These are phyloP conservation scores for Fraxinus excelsior DNA, from an alignment of 257 asterid genomes.

Conservation along the genomic window DNA sequence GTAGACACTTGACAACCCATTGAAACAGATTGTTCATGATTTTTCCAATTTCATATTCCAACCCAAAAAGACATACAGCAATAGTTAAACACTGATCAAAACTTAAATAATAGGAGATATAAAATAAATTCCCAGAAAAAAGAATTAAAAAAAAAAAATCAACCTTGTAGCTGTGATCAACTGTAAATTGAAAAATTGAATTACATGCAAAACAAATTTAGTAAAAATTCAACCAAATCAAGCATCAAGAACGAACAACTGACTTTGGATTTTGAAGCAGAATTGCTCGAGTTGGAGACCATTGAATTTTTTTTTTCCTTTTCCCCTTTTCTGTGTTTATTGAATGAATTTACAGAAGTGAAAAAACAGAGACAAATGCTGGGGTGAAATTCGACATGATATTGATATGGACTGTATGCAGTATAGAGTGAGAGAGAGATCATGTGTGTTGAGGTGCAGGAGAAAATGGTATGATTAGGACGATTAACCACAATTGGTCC, in stretches of 20 bases:
- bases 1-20: too few species aligned
- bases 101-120: neutral
- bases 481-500: neutral
- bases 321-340: neutral
- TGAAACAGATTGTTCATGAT: neutral
- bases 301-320: conserved; percentile 23
- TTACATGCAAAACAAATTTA: conserved; percentile 4
- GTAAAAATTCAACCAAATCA: conserved; percentile 14
- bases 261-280: conserved; percentile 38
- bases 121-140: neutral
- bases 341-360: neutral
- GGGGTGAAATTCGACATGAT: conserved; percentile 22
- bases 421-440: neutral
- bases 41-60: neutral
- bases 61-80: neutral
- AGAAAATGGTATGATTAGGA: neutral
- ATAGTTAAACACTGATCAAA: neutral
- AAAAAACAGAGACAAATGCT: conserved; percentile 26
- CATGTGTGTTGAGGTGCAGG: neutral
- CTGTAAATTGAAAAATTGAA: neutral
- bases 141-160: conserved; percentile 30
- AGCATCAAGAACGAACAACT: conserved; percentile 5
- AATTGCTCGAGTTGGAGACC: conserved; percentile 36
- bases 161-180: conserved; percentile 23
- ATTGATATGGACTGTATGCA: conserved; percentile 14